Base-by-base conservation (phyloP, 177 flowering plant genomes). In the Tripterygium wilfordii region DNA sequence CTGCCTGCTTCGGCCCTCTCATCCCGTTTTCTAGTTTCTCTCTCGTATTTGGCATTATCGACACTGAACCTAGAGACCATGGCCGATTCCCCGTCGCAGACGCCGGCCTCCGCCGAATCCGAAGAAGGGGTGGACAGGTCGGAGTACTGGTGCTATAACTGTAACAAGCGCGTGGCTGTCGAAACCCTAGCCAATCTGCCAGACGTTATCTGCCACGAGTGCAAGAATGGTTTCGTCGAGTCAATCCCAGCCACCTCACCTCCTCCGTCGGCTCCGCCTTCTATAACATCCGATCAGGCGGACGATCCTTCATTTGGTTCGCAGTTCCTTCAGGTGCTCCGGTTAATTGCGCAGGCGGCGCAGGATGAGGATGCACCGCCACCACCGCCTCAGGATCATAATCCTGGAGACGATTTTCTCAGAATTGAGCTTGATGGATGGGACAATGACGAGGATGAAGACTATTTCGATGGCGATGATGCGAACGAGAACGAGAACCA, bases 141-240 rank as follows among this genome's bases (percentile, higher is more conserved):
- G 25, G 68, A 57, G 38, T 74, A 80, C 69, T 85, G 89, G 89
- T 85, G 95, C 62, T 65, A 85, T 58, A 81, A 72, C 55, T 82
- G 94, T 59, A 76, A 82, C 9, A 85, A 80, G 57, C 79, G 71
- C 39, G 95, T 88, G 35, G 37, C 78, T 40, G 65, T 83, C 48
- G 87, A 88, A 61, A 72, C 80, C 68, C 65, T 61, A 48, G 46
- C 66, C 26, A 68, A 69, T 42, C 75, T 32, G n/a, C 60, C 69
- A 10, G 88, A 80, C 43, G 45, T 85, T 50, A 49, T 81, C 51
- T 88, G 96, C 60, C 44, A 13, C 53, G 90, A 85, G 12, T 88
- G 94, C 59, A 83, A 83, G 49, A 64, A 58, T 59, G 96, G 94
- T 14, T 88, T 88, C 62, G 94, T 88, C 22, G 94, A 78, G 28